Evolutionary conservation across 2,329 filamentous ascomycete genomes (phyloP), one percentile per base, ranked within the genome.

Genomic region (Trichophyton simii): DNA sequence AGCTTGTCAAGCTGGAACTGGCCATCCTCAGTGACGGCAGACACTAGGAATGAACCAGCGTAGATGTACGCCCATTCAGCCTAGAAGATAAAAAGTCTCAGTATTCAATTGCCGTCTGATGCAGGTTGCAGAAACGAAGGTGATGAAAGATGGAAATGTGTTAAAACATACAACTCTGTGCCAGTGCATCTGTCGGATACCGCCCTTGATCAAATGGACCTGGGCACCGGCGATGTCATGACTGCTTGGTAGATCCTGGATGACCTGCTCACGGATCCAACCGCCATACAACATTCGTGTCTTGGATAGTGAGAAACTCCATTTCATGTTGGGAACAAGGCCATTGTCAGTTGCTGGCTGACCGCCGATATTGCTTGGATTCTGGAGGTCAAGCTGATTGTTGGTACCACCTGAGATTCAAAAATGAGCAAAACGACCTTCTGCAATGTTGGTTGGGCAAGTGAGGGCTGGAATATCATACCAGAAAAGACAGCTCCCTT

Each of bases 291-390:
- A 76, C 41, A 87, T 76, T 25, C 78, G 78, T 0, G 83, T 85
- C 72, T 83, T 84, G 25, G 83, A 87, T 70, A 87, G 82, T 0
- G 83, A 86, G 72, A 88, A 87, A 60, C 82, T 82, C 85, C 85
- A 83, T 69, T 87, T 87, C 66, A 87, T 75, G 68, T 87, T 88
- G 0, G 82, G 82, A 0, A 88, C 84, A 9, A 80, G 74, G 15
- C 85, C 86, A 57, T 77, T 78, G 68, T 88, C 85, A 8, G 13
- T 55, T 1, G 85, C 87, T 15, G 77, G 75, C 66, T 86, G 80
- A 55, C 77, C 77, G 13, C 82, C 83, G 0, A 88, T 78, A 67
- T 84, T 84, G 64, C 83, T 81, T 0, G 84, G 85, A 66, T 87
- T 87, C 64, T 83, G 78, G 1, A 82, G 71, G 66, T 87, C 85